Percentiles rank a stretch among this genome's conserved stretches.
These are phyloP conservation scores for Lactarius indigo DNA, from an alignment of 768 basidiomycete genomes.

Conservation along the genomic window DNA sequence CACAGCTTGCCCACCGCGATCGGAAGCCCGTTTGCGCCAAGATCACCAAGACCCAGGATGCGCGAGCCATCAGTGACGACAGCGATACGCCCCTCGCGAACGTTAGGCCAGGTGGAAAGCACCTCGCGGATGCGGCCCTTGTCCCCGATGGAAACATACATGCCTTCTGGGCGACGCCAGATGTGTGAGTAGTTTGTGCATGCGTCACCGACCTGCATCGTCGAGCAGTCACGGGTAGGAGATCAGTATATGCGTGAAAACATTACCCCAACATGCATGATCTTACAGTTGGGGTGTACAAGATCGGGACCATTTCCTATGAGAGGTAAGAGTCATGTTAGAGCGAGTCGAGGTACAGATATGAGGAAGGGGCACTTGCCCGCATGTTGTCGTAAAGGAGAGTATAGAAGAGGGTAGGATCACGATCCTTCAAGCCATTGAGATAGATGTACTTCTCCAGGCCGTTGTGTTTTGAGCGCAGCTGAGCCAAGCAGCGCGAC, in stretches of 20 bases:
- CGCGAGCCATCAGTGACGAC: conserved; percentile 94
- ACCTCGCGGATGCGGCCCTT: conserved; percentile 75
- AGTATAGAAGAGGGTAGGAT: conserved; percentile 74
- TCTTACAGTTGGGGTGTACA: conserved; percentile 91
- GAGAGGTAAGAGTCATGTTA: background rate
- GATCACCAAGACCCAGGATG: conserved; percentile 84
- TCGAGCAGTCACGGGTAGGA: conserved; percentile 55
- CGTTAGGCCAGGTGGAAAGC: conserved; percentile 67
- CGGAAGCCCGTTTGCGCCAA: conserved; percentile 80
- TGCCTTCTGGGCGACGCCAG: conserved; percentile 25
- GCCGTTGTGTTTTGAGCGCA: conserved; percentile 66
- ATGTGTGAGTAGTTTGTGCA: conserved; percentile 27
- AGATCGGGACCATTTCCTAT: conserved; percentile 65
- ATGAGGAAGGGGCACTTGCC: conserved; percentile 36
- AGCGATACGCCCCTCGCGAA: conserved; percentile 74
- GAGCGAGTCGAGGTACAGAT: background rate
- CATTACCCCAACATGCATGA: conserved; percentile 71
- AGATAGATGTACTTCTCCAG: conserved; percentile 89
- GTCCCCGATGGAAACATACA: conserved; percentile 77
- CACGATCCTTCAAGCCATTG: conserved; percentile 65
- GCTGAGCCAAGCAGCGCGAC: conserved; percentile 58
- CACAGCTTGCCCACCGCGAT: conserved; percentile 87
- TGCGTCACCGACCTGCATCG: conserved; percentile 24
- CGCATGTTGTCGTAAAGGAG: conserved; percentile 70
- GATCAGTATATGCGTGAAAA: conserved; percentile 73